Evolutionary conservation across 2,329 filamentous ascomycete genomes (phyloP).

Genomic region (Hymenotorrendiella dingleyae): DNA sequence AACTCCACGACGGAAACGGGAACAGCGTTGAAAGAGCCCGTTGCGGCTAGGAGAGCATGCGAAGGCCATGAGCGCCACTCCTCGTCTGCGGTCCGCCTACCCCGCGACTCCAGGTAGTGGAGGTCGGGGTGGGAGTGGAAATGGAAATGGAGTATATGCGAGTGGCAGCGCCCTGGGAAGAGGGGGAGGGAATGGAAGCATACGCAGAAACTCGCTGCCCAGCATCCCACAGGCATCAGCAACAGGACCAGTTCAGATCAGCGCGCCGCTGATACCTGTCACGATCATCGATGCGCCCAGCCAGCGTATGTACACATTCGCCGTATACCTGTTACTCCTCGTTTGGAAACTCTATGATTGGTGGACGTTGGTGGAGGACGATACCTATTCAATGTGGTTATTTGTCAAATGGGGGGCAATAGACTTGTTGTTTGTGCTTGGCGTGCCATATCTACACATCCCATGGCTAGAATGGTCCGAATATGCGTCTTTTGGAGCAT

Average conservation of each 20-base stretch:
- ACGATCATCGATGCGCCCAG: slow-evolving; percentile 81
- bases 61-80: slow-evolving; percentile 77
- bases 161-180: slow-evolving; percentile 23
- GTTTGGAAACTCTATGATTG: slow-evolving; percentile 88
- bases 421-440: slow-evolving; percentile 82
- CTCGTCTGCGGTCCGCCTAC: slow-evolving; percentile 75
- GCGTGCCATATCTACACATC: slow-evolving; percentile 80
- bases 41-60: slow-evolving; percentile 23
- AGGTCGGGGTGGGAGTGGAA: slow-evolving; percentile 3
- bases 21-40: slow-evolving; percentile 1
- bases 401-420: slow-evolving; percentile 92
- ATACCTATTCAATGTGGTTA: slow-evolving; percentile 79
- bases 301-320: slow-evolving; percentile 80
- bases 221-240: slow-evolving; percentile 17
- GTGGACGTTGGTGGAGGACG: slow-evolving; percentile 69
- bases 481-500: slow-evolving; percentile 59
- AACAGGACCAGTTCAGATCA: slow-evolving; percentile 12
- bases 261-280: slow-evolving; percentile 68
- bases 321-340: slow-evolving; percentile 69
- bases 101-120: slow-evolving; percentile 63
- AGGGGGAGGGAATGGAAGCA: neutral
- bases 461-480: slow-evolving; percentile 91
- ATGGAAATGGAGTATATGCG: slow-evolving; percentile 3
- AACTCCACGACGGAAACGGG: neutral
- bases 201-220: slow-evolving; percentile 22